A percentile compares a stretch with the other conserved stretches of the same genome.
phyloP scores from a whole-genome alignment of 225 moss, liverwort and hornwort genomes.

The Takakia lepidozioides region DNA sequence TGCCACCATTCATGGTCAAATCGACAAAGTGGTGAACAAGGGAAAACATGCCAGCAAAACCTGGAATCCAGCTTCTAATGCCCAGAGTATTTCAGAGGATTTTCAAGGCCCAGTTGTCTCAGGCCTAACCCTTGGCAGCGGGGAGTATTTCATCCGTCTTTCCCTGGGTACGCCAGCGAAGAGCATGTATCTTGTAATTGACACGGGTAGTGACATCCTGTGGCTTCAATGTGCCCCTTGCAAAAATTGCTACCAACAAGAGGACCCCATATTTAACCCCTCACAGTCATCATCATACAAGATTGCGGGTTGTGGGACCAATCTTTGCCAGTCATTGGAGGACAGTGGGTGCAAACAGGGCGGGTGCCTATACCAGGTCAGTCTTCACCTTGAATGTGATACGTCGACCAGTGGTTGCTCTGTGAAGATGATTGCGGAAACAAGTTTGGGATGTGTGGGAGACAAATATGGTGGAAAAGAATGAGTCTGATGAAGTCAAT shows the following conservation, averaged over 20 bases:
- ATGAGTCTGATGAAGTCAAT: too few species aligned
- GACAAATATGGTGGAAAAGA: too few species aligned
- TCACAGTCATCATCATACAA: constrained; percentile 29
- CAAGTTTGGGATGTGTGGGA: too few species aligned
- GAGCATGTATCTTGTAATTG: constrained; percentile 48
- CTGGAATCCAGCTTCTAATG: too few species aligned
- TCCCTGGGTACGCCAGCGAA: constrained; percentile 41
- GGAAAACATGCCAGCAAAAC: constrained; percentile 7
- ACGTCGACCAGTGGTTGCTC: too few species aligned
- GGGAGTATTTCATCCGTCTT: constrained; percentile 44
- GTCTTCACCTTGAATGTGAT: too few species aligned
- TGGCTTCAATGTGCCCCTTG: constrained; percentile 56
- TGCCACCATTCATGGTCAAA: constrained; percentile 19
- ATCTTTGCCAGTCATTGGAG: constrained; percentile 28
- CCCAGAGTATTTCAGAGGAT: constrained; percentile 13
- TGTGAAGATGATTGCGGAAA: too few species aligned
- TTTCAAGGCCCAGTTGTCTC: constrained; percentile 43
- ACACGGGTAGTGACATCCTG: constrained; percentile 52
- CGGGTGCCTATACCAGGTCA: constrained; percentile 47
- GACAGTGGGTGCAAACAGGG: constrained; percentile 30
- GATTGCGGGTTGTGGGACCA: constrained; percentile 14
- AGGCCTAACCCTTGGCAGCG: constrained; percentile 43
- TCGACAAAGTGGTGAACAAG: constrained; percentile 15
- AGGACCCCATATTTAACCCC: constrained; percentile 38
- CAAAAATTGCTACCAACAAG: constrained; percentile 36